phyloP scores from a whole-genome alignment of 2,329 filamentous ascomycete species.

The Exophiala dermatitidis region DNA sequence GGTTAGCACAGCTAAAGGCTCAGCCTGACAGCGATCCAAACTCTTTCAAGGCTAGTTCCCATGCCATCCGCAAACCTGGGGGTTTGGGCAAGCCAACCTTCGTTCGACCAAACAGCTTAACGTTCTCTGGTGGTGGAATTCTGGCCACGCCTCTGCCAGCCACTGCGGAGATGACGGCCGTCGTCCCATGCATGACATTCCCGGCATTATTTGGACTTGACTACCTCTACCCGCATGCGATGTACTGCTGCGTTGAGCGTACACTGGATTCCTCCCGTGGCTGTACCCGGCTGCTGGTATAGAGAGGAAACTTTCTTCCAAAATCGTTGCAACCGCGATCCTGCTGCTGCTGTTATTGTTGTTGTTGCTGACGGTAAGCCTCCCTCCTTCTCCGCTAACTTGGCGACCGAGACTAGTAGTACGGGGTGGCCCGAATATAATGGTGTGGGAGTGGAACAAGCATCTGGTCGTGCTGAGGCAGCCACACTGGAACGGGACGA shows the following conservation, averaged over 20 bases:
- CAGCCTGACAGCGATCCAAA: neutral
- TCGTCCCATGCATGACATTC: neutral
- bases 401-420: no score
- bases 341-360: no score
- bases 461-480: neutral
- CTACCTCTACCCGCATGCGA: no score
- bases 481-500: neutral
- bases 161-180: constrained; percentile 9
- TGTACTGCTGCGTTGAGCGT: no score
- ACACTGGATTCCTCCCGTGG: no score
- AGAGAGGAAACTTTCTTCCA: no score
- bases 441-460: neutral
- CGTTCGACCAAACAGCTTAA: neutral
- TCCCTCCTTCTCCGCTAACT: no score
- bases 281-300: no score
- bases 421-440: no score
- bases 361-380: no score
- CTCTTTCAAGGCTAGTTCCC: neutral
- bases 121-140: neutral
- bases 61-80: neutral
- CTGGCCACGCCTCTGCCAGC: neutral
- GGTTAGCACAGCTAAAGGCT: neutral
- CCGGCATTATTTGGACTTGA: neutral
- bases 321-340: no score
- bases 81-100: neutral